Base-by-base conservation (phyloP, 2,329 filamentous ascomycete genomes). In the Fusarium miscanthi region DNA sequence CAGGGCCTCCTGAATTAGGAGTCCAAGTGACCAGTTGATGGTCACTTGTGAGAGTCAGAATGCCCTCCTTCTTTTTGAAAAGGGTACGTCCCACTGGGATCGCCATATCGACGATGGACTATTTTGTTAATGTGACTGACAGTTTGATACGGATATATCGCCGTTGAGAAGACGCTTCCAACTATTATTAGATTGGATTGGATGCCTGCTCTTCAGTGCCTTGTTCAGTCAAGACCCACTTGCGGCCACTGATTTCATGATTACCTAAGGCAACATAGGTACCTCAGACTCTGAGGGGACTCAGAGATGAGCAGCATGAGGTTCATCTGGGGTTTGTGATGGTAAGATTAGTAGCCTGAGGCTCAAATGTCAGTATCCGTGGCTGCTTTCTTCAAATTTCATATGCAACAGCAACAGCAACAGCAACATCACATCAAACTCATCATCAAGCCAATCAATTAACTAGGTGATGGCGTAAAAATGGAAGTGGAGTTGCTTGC, bases 61-160 rank as follows among this genome's bases (percentile, higher is more conserved):
- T 89, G 80, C 96, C 96, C 85, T 98, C 93, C 83, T 97, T 96
- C 86, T 98, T 99, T 85, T 98, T 98, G 87, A 96, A 98, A 65
- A 91, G 86, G 58, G 92, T 91, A 71, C 88, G 89, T 66, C 91
- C 93, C 75, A 86, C 88, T 58, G 89, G 90, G 70, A 87, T 81
- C 33, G 87, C 84, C 90, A 92, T 91, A 49, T 59, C 33, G 25
- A 35, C 42, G 60, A 53, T 19, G 35, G 23, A 25, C 17, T 41
- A 46, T 57, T 11, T 27, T 37, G 45, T 30, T 35, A 42, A 61
- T 33, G 41, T 16, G 48, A 43, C 6, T 16, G 48, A 43, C 6
- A 33, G 33, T 31, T 35, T 17, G n/a, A 46, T 33, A n/a, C 40
- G 49, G 42, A 51, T 42, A 33, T 41, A 31, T 42, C 41, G 37